Percentiles rank a stretch among this genome's conserved stretches.
Conservation (phyloP, 2,329 filamentous ascomycete genomes). For the Seiridium unicorne region DNA sequence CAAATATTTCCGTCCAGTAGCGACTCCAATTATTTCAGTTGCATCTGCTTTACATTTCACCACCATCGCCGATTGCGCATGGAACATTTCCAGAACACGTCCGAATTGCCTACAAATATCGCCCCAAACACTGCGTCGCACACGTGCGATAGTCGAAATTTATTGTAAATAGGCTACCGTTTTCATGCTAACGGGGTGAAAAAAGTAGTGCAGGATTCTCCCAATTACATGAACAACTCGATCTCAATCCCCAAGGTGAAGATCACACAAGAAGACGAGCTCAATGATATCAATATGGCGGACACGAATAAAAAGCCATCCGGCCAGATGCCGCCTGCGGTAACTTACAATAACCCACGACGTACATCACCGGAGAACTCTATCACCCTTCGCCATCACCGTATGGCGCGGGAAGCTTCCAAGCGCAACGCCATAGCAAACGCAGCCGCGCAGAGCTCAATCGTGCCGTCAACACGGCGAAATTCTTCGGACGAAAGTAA, state of each 20-base stretch:
- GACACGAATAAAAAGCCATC: constrained; percentile 15
- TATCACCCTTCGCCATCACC: constrained; percentile 46
- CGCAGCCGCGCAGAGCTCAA: not conserved
- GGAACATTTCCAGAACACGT: no score
- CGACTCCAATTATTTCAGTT: no score
- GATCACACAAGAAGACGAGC: not conserved
- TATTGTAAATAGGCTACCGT: no score
- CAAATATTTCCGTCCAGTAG: no score
- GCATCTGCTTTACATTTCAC: no score
- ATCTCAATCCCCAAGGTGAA: not conserved
- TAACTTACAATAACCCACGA: constrained; percentile 30
- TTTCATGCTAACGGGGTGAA: no score
- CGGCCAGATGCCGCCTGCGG: constrained; percentile 16
- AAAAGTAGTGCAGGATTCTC: not conserved
- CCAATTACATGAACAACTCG: not conserved
- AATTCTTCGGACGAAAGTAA: constrained; percentile 51
- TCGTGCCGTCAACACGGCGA: constrained; percentile 22
- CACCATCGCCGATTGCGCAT: no score
- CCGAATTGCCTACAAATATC: no score
- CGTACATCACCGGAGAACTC: constrained; percentile 44
- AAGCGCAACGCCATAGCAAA: constrained; percentile 12
- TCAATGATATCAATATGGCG: constrained; percentile 5
- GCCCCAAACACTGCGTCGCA: no score
- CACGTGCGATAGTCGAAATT: no score
- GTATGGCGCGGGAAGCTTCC: constrained; percentile 39